Evolutionary conservation across 1,284 basidiomycete genomes (phyloP), one percentile per base, ranked within the genome.

Genomic region (Ceratobasidium sp.): DNA sequence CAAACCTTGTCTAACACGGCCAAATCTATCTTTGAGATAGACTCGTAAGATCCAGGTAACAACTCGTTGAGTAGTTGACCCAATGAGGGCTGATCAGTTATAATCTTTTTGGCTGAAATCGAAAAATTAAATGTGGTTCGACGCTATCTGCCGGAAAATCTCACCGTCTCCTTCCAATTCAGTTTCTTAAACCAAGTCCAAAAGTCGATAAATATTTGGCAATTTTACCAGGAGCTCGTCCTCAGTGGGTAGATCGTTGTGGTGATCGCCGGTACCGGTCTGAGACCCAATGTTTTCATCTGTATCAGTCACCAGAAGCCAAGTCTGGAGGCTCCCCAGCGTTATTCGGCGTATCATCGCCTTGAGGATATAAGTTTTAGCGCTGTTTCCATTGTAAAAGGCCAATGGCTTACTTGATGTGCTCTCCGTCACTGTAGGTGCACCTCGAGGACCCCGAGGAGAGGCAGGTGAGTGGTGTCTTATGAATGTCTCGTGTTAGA

Each of bases 1-100:
- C 46, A 13, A 20, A 74, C 71, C 48, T 64, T 26, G 26, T 74
- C 71, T 2, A 91, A 40, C 23, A 46, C 80, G 44, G 85, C 85
- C 82, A 91, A 91, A 79, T 91, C 86, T 50, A 91, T 73, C 33
- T 62, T 56, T 13, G 59, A 62, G 2, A 77, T 40, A 17, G 74
- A 69, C 15, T 46, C 42, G 33, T 77, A 71, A 3, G 74, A 71
- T 2, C 67, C 67, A 5, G 65, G 71, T 10, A 28, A 20, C 17
- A 79, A 23, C n/a, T 10, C 50, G 57, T 80, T 78, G 33, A 78
- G 38, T 23, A 79, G 50, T 15, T 17, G 23, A 3, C 67, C n/a
- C 56, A 79, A 20, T 5, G 65, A 76, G n/a, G 59, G 56, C n/a
- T 80, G 78, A 44, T 79, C 78, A 46, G 78, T 79, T 2, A 68